These are phyloP conservation scores for Pisolithus sp. DNA, from an alignment of 768 basidiomycete genomes.

Conservation along the genomic window DNA sequence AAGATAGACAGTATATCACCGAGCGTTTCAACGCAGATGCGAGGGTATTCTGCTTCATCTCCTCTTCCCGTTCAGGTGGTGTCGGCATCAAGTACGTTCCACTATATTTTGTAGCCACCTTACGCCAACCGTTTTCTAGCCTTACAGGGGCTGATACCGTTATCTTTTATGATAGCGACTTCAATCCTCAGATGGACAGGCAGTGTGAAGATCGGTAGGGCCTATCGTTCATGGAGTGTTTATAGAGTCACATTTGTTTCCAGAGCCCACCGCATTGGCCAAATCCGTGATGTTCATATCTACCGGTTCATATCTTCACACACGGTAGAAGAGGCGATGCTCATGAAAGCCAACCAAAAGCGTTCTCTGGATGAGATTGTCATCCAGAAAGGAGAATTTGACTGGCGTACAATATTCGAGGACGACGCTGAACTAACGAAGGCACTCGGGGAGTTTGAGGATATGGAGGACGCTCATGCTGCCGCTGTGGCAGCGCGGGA, in stretches of 20 bases:
- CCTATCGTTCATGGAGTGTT: background rate
- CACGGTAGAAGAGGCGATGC: slow-evolving; percentile 94
- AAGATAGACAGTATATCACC: slow-evolving; percentile 86
- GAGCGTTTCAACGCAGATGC: slow-evolving; percentile 80
- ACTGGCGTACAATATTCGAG: slow-evolving; percentile 81
- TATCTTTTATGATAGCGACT: slow-evolving; percentile 95
- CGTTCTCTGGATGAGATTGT: slow-evolving; percentile 85
- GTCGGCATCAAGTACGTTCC: slow-evolving; percentile 87
- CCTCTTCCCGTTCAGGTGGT: slow-evolving; percentile 71
- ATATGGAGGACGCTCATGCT: slow-evolving; percentile 80
- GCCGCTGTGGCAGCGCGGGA: slow-evolving; percentile 72
- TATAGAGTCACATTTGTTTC: slow-evolving; percentile 3
- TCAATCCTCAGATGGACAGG: slow-evolving; percentile 95
- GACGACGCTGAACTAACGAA: slow-evolving; percentile 57
- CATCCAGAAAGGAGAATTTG: slow-evolving; percentile 91
- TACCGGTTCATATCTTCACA: slow-evolving; percentile 87
- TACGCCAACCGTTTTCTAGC: slow-evolving; percentile 33
- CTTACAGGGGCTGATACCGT: slow-evolving; percentile 90
- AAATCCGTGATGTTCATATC: slow-evolving; percentile 93
- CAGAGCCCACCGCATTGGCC: slow-evolving; percentile 97
- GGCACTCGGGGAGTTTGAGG: slow-evolving; percentile 82
- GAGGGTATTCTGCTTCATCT: slow-evolving; percentile 83
- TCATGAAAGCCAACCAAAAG: slow-evolving; percentile 97
- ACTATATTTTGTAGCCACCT: slow-evolving; percentile 13
- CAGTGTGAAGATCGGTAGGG: slow-evolving; percentile 89